phyloP scores from a whole-genome alignment of 2,329 filamentous ascomycete species.

The Pestalotiopsis fici region DNA sequence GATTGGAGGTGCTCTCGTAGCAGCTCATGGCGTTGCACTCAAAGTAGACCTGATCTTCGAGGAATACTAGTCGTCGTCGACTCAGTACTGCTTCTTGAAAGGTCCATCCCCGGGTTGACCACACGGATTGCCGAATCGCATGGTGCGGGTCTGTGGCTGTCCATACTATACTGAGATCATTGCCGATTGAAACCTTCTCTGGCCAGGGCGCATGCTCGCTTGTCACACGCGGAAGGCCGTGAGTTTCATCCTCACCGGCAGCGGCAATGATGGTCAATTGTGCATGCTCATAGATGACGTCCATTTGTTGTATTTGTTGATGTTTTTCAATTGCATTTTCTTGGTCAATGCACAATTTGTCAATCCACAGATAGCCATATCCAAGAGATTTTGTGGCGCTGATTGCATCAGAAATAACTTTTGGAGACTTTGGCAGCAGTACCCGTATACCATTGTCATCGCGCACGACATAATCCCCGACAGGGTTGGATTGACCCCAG shows the following conservation, averaged over 20 bases:
- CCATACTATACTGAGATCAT: background rate
- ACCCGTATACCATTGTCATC: background rate
- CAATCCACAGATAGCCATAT: conserved; percentile 15
- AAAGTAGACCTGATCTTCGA: conserved; percentile 12
- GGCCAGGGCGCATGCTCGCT: background rate
- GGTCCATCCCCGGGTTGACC: conserved; percentile 16
- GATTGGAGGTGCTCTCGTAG: background rate
- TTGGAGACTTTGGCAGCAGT: background rate
- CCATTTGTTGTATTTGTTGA: conserved; percentile 4
- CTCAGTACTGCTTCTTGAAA: conserved; percentile 12
- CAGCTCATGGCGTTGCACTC: conserved; percentile 9
- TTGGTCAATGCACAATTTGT: conserved; percentile 6
- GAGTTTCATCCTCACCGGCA: background rate
- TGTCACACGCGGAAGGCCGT: background rate
- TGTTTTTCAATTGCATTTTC: background rate
- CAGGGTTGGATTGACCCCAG: background rate
- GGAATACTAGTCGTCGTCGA: conserved; percentile 9
- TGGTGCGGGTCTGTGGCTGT: background rate
- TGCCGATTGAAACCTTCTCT: background rate
- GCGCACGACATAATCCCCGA: background rate
- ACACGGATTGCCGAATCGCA: conserved; percentile 11
- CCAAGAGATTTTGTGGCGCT: conserved; percentile 12
- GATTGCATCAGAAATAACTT: background rate
- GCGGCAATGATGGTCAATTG: conserved; percentile 6
- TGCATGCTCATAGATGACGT: background rate